Percentiles rank a stretch among this genome's conserved stretches.
These are phyloP conservation scores for Penicillium psychrosexuale DNA, from an alignment of 2,329 filamentous ascomycete genomes.

Conservation along the genomic window DNA sequence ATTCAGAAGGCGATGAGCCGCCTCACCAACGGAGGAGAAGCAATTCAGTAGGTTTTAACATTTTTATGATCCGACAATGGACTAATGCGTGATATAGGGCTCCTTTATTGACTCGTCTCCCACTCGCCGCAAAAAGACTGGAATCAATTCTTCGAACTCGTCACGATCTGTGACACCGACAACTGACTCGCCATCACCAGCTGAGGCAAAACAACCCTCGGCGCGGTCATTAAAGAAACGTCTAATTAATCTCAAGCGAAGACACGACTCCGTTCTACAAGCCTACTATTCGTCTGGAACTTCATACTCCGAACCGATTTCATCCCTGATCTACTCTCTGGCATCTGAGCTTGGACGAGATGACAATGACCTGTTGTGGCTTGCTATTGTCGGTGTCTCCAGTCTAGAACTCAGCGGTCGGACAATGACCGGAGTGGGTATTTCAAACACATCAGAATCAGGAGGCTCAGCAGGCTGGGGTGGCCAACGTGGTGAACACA, in stretches of 20 bases:
- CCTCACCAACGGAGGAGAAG: slow-evolving; percentile 79
- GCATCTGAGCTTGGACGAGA: slow-evolving; percentile 93
- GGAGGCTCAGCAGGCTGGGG: slow-evolving; percentile 69
- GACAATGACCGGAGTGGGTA: slow-evolving; percentile 73
- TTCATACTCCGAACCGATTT: slow-evolving; percentile 92
- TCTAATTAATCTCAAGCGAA: slow-evolving; percentile 69
- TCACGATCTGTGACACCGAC: slow-evolving; percentile 47
- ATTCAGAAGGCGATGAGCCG: slow-evolving; percentile 65
- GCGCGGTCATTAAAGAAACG: slow-evolving; percentile 68
- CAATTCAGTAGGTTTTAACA: slow-evolving; percentile 64
- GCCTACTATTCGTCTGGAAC: slow-evolving; percentile 83
- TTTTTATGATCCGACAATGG: not conserved
- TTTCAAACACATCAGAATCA: slow-evolving; percentile 54
- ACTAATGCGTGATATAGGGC: slow-evolving; percentile 27
- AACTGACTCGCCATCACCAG: slow-evolving; percentile 39
- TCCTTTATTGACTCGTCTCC: slow-evolving; percentile 43
- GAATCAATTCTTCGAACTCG: slow-evolving; percentile 44
- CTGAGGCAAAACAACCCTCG: slow-evolving; percentile 60
- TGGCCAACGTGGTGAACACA: slow-evolving; percentile 74
- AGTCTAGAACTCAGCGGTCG: slow-evolving; percentile 89
- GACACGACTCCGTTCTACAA: slow-evolving; percentile 72
- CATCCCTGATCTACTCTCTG: slow-evolving; percentile 88
- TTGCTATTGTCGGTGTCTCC: slow-evolving; percentile 91
- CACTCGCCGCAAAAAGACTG: slow-evolving; percentile 40
- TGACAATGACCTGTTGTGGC: slow-evolving; percentile 94